Evolutionary conservation across 331 rosid genomes (phyloP).

Genomic region (Quercus phellos): DNA sequence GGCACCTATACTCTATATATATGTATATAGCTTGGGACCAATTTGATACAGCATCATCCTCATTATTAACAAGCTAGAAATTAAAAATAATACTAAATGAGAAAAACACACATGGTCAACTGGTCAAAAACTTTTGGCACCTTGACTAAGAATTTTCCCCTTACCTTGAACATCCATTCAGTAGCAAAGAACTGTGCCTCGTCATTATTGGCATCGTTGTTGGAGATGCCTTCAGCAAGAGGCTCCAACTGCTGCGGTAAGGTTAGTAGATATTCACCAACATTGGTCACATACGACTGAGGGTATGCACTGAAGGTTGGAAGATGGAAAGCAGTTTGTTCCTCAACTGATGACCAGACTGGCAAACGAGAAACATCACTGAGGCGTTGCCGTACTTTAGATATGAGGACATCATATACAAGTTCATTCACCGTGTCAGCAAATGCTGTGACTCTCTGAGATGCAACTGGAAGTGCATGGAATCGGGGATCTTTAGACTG

Average conservation of each 20-base stretch:
- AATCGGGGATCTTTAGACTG: conserved; percentile 98
- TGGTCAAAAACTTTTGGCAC: background rate
- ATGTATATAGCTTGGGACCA: background rate
- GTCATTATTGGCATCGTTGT: conserved; percentile 61
- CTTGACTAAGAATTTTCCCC: background rate
- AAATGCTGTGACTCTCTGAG: conserved; percentile 94
- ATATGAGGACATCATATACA: conserved; percentile 94
- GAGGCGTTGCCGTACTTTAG: conserved; percentile 92
- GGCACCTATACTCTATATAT: background rate
- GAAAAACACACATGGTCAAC: background rate
- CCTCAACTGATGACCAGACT: conserved; percentile 87
- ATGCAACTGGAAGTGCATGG: conserved; percentile 89
- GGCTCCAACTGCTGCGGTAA: conserved; percentile 98
- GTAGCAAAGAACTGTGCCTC: conserved; percentile 98
- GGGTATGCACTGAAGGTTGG: conserved; percentile 96
- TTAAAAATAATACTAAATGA: background rate
- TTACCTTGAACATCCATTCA: conserved; percentile 99
- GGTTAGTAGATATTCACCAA: conserved; percentile 94
- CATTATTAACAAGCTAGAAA: conserved; percentile 2
- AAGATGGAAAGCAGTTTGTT: conserved; percentile 73
- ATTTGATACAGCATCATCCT: conserved; percentile 4
- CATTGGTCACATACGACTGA: conserved; percentile 77
- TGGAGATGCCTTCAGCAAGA: conserved; percentile 91
- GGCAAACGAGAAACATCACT: conserved; percentile 82
- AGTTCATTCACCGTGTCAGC: conserved; percentile 90